Evolutionary conservation across 2,329 filamentous ascomycete species (phyloP), one percentile per base, ranked within the genome.

Genomic region (Aspergillus proliferans): DNA sequence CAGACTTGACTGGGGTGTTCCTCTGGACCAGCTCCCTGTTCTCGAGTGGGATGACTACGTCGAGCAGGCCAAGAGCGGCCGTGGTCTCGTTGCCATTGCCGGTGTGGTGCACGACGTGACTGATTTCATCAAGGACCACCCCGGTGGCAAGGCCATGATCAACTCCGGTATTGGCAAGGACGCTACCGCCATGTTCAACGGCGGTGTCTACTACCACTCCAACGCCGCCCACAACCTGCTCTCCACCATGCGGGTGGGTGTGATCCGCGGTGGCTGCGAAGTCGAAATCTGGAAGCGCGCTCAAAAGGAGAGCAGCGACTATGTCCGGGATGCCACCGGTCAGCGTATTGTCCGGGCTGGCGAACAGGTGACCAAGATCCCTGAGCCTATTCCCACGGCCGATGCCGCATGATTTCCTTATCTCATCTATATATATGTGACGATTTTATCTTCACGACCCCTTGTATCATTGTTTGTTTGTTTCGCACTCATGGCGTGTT

Each of bases 201-300:
- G 88, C 57, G 88, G 88, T 73, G 86, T 94, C 53, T 94, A 94
- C 76, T 81, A 86, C 69, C 88, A 94, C 77, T 89, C 85, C 68
- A 94, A 94, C 73, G 88, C 87, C 48, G 88, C 88, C 33, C 88
- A 94, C 78, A 94, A 94, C 74, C 72, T 93, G 52, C 79, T 94
- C 55, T 90, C 86, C 6, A 93, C 87, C 58, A 93, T 93, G 87
- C 81, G 88, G 59, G 84, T 93, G 12, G 88, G 87, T 70, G 88
- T 94, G 44, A 85, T 94, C 55, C 86, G 87, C 46, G 88, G 88
- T 56, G 88, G 88, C 40, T 89, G 87, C 67, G 88, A 93, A 70
- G 88, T 94, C 24, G 88, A 94, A 78, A 90, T 93, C 71, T 94
- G 88, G 88, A 93, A 93, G 81, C 85, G 87, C 39, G 83, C 86